Percentiles rank a stretch among this genome's conserved stretches.
Evolutionary conservation across 768 basidiomycete genomes (phyloP).

Genomic region (Cystofilobasidium bisporidii): DNA sequence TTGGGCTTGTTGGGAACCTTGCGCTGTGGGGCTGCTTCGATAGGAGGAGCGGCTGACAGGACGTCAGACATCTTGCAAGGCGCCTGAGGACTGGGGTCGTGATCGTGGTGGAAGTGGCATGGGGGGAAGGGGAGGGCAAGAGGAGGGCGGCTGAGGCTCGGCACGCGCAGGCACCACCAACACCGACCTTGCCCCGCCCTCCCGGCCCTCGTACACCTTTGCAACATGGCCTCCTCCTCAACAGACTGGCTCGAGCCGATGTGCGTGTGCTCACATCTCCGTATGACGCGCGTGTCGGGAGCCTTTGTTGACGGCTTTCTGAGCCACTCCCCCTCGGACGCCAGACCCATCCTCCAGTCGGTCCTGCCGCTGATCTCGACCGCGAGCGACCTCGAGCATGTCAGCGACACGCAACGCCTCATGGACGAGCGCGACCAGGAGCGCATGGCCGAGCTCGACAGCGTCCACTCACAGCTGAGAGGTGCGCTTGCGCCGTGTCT

Average conservation of each 20-base stretch:
- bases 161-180: background rate
- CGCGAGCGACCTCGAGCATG: slow-evolving; percentile 8
- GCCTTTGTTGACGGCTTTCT: background rate
- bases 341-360: slow-evolving; percentile 22
- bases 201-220: background rate
- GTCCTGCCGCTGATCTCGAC: slow-evolving; percentile 21
- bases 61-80: no score
- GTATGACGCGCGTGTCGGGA: no score
- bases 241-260: slow-evolving; percentile 1
- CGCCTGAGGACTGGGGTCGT: no score
- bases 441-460: slow-evolving; percentile 14
- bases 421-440: slow-evolving; percentile 20
- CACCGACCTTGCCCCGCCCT: background rate
- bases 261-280: background rate
- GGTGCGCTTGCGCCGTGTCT: background rate
- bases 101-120: no score
- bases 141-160: no score
- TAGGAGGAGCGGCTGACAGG: background rate
- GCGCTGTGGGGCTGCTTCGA: background rate
- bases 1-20: no score
- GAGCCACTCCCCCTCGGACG: background rate
- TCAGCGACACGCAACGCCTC: slow-evolving; percentile 14
- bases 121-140: no score
- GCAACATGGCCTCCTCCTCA: background rate
- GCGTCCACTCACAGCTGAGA: slow-evolving; percentile 13